Percentiles rank a stretch among this genome's conserved stretches.
Evolutionary conservation across 2,329 filamentous ascomycete genomes (phyloP).

Genomic region (Aspergillus versicolor): DNA sequence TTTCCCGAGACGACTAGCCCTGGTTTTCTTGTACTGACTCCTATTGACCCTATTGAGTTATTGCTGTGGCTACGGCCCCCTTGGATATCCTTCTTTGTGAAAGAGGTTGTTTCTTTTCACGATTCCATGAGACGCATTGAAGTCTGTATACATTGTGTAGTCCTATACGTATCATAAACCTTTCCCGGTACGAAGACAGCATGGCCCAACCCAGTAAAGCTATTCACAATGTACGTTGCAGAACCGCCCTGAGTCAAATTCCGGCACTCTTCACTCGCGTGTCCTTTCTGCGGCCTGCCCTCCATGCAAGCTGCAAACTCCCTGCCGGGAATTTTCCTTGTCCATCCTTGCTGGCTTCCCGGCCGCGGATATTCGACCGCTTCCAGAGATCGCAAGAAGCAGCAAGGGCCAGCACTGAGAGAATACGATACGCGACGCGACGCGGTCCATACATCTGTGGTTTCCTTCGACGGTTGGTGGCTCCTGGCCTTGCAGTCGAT

Average conservation of each 20-base stretch:
- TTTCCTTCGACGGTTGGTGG: neutral
- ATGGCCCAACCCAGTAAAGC: too few species aligned
- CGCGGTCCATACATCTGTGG: neutral
- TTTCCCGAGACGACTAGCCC: neutral
- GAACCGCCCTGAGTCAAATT: too few species aligned
- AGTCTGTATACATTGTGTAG: neutral
- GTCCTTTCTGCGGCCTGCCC: too few species aligned
- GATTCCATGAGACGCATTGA: neutral
- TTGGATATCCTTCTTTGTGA: neutral
- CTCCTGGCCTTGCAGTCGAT: constrained; percentile 1
- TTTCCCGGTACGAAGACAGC: too few species aligned
- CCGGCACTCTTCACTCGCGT: too few species aligned
- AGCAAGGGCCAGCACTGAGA: neutral
- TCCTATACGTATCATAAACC: too few species aligned
- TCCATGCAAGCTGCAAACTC: neutral
- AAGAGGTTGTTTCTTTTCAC: neutral
- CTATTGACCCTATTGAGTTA: neutral
- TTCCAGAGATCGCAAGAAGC: neutral
- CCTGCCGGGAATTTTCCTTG: neutral
- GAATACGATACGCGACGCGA: neutral
- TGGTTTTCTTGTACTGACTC: too few species aligned
- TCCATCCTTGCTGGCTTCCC: neutral
- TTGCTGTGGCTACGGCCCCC: neutral
- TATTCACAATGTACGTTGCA: too few species aligned
- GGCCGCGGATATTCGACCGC: neutral